These are phyloP conservation scores for Aureobasidium sp. DNA, from an alignment of 2,329 filamentous ascomycete species.

Conservation along the genomic window DNA sequence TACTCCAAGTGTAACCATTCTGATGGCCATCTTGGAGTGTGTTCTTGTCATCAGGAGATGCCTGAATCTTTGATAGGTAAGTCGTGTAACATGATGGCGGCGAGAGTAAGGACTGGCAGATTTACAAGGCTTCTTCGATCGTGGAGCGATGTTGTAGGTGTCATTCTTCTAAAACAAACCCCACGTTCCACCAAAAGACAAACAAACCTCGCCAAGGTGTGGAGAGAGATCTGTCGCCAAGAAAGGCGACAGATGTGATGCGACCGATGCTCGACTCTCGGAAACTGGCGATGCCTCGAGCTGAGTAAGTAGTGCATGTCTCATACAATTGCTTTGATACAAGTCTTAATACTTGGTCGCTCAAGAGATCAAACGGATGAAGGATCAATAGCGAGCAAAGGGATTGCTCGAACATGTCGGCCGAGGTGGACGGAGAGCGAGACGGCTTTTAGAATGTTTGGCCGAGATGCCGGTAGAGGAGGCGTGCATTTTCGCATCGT, in stretches of 20 bases:
- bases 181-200: not conserved
- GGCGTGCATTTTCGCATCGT: not conserved
- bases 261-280: not conserved
- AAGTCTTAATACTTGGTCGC: not conserved
- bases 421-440: not conserved
- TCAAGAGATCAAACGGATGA: too few species aligned
- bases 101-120: not conserved
- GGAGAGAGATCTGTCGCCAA: not conserved
- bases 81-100: not conserved
- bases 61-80: not conserved
- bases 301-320: not conserved
- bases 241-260: not conserved
- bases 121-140: not conserved
- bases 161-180: not conserved
- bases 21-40: not conserved
- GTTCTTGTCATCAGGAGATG: not conserved
- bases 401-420: not conserved
- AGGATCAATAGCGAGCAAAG: not conserved
- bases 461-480: not conserved
- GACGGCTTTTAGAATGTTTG: not conserved
- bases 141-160: not conserved
- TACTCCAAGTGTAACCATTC: too few species aligned
- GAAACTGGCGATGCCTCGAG: not conserved
- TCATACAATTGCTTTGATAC: too few species aligned
- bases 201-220: not conserved